Evolutionary conservation across 768 basidiomycete genomes (phyloP).

Genomic region (Cystobasidium ongulense): DNA sequence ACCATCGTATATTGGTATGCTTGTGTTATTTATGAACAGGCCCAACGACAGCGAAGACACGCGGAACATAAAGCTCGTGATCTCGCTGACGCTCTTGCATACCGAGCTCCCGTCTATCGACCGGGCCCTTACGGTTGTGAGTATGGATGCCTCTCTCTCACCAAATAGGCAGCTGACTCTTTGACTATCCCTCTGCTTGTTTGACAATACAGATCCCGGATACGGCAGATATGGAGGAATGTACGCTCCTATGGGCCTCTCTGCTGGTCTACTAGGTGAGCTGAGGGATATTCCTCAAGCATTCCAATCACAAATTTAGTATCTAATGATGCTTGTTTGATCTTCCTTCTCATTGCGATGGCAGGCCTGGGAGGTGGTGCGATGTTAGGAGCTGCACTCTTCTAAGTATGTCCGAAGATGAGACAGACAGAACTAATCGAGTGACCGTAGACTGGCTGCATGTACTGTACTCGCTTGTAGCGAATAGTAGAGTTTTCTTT

Average conservation of each 20-base stretch:
- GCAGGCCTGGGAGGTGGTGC: background rate
- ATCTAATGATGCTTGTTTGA: background rate
- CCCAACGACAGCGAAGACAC: slow-evolving; percentile 19
- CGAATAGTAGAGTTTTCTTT: too few relatives aligned
- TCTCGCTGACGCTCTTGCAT: slow-evolving; percentile 6
- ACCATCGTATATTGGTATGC: too few relatives aligned
- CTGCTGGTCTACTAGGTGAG: slow-evolving; percentile 20
- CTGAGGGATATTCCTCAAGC: background rate
- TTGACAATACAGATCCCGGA: background rate
- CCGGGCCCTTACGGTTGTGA: slow-evolving; percentile 17
- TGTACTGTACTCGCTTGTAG: too few relatives aligned
- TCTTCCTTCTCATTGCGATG: background rate
- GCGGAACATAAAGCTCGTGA: slow-evolving; percentile 20
- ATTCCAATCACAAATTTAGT: background rate
- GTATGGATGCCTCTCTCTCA: background rate
- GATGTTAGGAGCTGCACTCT: background rate
- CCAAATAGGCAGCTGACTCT: background rate
- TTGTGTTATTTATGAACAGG: background rate
- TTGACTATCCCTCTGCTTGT: background rate
- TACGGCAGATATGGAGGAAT: slow-evolving; percentile 18
- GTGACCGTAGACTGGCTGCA: too few relatives aligned
- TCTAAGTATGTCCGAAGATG: too few relatives aligned
- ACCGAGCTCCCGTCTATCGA: background rate
- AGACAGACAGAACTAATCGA: too few relatives aligned
- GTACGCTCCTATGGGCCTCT: slow-evolving; percentile 6